Percentiles rank a stretch among this genome's conserved stretches.
These are phyloP conservation scores for Rhododendron molle DNA, from an alignment of 148 eudicot genomes.

Conservation along the genomic window DNA sequence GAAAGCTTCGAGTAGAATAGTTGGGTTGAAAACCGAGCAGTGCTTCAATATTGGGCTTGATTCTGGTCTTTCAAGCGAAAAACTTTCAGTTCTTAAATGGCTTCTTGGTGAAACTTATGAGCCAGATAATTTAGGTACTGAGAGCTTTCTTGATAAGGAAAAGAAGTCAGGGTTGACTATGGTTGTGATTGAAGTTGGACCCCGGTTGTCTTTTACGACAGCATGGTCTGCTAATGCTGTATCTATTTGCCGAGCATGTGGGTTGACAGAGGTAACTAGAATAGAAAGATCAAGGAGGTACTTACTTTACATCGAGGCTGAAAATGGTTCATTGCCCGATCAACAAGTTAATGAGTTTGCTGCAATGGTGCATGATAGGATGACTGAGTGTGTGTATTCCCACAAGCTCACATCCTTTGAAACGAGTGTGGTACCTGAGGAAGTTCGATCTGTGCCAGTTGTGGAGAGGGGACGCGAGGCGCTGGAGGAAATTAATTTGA, in stretches of 20 bases:
- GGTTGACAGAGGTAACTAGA: constrained; percentile 64
- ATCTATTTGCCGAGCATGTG: constrained; percentile 74
- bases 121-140: constrained; percentile 26
- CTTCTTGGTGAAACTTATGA: constrained; percentile 75
- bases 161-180: constrained; percentile 25
- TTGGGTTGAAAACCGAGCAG: constrained; percentile 70
- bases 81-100: constrained; percentile 60
- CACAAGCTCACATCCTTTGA: constrained; percentile 62
- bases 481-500: constrained; percentile 68
- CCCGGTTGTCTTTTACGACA: constrained; percentile 82
- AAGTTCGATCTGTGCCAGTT: constrained; percentile 64
- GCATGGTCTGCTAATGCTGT: constrained; percentile 96
- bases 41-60: constrained; percentile 76
- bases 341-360: constrained; percentile 70
- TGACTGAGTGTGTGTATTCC: constrained; percentile 83
- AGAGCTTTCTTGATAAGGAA: constrained; percentile 63
- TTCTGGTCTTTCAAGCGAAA: constrained; percentile 45
- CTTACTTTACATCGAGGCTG: constrained; percentile 47
- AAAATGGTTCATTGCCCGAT: constrained; percentile 34
- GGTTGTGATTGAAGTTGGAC: constrained; percentile 77
- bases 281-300: constrained; percentile 82
- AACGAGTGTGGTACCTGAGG: constrained; percentile 61
- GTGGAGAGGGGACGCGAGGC: constrained; percentile 74
- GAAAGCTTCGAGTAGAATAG: constrained; percentile 53
- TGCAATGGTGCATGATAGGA: constrained; percentile 81